Evolutionary conservation across 2,329 filamentous ascomycete species (phyloP).

Genomic region (Hymenoscyphus repandus): DNA sequence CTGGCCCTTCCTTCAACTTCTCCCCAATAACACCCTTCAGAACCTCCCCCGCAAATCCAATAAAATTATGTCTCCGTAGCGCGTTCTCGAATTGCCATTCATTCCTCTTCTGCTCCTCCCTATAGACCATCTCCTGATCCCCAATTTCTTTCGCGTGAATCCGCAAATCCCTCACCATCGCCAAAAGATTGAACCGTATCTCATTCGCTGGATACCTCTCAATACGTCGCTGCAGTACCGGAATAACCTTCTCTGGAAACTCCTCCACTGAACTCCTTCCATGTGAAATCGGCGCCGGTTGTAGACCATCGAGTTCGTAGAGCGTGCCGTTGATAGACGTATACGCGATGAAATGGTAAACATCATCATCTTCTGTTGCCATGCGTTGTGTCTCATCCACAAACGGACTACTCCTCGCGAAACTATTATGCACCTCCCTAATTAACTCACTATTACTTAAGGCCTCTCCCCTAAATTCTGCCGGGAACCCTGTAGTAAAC

Average conservation of each 20-base stretch:
- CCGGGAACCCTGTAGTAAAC: conserved; percentile 63
- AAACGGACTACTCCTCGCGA: conserved; percentile 78
- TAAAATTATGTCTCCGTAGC: conserved; percentile 87
- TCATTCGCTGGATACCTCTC: conserved; percentile 79
- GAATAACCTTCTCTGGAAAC: conserved; percentile 76
- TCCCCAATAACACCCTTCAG: conserved; percentile 75
- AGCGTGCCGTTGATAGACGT: conserved; percentile 72
- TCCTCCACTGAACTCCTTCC: conserved; percentile 64
- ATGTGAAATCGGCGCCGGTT: conserved; percentile 87
- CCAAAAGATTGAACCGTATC: conserved; percentile 93
- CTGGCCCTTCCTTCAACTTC: conserved; percentile 64
- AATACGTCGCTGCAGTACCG: conserved; percentile 81
- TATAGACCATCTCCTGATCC: conserved; percentile 69
- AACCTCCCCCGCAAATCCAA: conserved; percentile 88
- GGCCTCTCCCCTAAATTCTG: conserved; percentile 63
- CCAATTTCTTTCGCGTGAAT: conserved; percentile 74
- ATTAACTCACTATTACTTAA: conserved; percentile 60
- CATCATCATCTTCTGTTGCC: conserved; percentile 72
- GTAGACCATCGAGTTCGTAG: conserved; percentile 93
- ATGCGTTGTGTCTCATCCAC: conserved; percentile 79
- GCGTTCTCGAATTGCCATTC: conserved; percentile 96
- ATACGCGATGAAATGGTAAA: conserved; percentile 98
- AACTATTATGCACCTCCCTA: conserved; percentile 64
- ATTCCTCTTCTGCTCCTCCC: conserved; percentile 76
- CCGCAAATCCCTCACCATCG: conserved; percentile 81